Conservation (phyloP, 2,329 filamentous ascomycete genomes). For the Colletotrichum higginsianum region DNA sequence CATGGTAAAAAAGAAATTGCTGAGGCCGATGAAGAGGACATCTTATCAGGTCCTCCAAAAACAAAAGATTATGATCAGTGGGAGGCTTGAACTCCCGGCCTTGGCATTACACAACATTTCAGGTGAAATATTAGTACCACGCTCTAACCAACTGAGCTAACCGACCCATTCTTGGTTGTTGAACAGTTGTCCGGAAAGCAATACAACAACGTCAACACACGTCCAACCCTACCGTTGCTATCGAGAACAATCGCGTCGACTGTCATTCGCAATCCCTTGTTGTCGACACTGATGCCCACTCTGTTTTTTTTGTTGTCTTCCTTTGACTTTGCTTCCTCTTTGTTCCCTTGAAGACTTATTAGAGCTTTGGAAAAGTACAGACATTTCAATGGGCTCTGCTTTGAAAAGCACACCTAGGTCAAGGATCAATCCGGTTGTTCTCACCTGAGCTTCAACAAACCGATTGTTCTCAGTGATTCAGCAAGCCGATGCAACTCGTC, state of each 20-base stretch:
- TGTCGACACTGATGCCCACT: no score
- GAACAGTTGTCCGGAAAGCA: accelerated
- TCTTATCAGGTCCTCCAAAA: accelerated
- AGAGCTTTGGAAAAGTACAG: no score
- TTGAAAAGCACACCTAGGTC: no score
- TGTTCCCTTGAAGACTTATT: no score
- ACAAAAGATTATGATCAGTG: slow-evolving; percentile 27
- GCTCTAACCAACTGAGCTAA: slow-evolving; percentile 43
- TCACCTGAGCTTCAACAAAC: no score
- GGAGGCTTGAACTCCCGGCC: slow-evolving; percentile 42
- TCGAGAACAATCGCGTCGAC: background rate
- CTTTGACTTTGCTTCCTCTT: no score
- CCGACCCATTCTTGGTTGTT: slow-evolving; percentile 18
- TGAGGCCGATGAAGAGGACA: accelerated
- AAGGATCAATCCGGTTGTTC: no score
- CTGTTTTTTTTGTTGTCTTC: no score
- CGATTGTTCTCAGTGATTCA: no score
- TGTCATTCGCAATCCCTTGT: no score
- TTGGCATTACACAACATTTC: slow-evolving; percentile 39
- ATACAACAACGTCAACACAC: background rate
- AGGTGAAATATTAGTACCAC: slow-evolving; percentile 40
- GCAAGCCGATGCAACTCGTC: no score
- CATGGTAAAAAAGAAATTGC: background rate
- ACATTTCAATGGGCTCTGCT: no score
- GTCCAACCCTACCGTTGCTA: background rate